phyloP scores from a whole-genome alignment of 1,139 yeast species.

The Suhomyces wounanorum region DNA sequence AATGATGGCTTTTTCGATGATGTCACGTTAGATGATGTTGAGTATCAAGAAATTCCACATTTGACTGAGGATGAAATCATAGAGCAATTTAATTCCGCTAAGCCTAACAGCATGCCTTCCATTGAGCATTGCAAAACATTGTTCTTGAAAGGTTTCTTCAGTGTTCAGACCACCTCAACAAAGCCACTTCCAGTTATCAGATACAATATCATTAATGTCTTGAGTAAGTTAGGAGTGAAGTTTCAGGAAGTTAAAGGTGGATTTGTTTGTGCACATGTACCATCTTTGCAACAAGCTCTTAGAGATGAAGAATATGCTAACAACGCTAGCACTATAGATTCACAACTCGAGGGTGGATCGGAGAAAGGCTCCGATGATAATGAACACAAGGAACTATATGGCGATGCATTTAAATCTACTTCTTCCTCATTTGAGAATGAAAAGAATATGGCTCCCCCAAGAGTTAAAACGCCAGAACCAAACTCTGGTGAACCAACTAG shows the following conservation, averaged over 20 bases:
- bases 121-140: constrained; percentile 91
- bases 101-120: constrained; percentile 84
- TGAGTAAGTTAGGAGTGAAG: constrained; percentile 75
- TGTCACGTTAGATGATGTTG: constrained; percentile 52
- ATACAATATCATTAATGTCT: constrained; percentile 76
- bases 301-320: constrained; percentile 4
- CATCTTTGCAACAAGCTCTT: constrained; percentile 36
- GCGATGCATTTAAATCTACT: constrained; percentile 46
- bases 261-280: constrained; percentile 77
- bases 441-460: constrained; percentile 16
- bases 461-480: constrained; percentile 32
- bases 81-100: constrained; percentile 68
- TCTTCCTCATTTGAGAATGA: constrained; percentile 33
- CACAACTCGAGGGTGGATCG: constrained; percentile 3
- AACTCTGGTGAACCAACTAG: constrained; percentile 19
- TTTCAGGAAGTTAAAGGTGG: constrained; percentile 95
- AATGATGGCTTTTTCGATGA: constrained; percentile 67
- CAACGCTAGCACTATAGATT: constrained; percentile 6
- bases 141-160: constrained; percentile 90
- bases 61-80: constrained; percentile 66
- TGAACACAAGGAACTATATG: constrained; percentile 43
- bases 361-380: constrained; percentile 24
- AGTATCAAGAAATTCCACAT: constrained; percentile 38
- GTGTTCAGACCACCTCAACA: constrained; percentile 94
- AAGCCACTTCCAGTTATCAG: constrained; percentile 89